phyloP scores from a whole-genome alignment of 768 basidiomycete genomes.

The Dendrothele bispora region DNA sequence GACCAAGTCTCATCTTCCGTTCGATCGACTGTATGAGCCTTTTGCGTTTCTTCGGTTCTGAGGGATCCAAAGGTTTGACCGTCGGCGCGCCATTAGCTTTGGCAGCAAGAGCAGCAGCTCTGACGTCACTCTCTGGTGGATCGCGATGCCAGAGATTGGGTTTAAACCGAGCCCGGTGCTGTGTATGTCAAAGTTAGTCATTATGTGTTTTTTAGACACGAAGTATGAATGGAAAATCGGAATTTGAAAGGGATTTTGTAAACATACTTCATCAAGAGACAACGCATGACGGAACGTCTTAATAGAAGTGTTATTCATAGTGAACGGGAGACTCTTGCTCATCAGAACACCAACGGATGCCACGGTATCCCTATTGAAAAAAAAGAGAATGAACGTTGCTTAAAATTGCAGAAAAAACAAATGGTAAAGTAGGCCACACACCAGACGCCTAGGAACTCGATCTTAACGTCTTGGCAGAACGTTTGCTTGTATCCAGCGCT shows the following conservation, averaged over 20 bases:
- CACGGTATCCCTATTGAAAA: slow-evolving; percentile 82
- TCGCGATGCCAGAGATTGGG: slow-evolving; percentile 63
- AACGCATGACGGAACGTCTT: slow-evolving; percentile 77
- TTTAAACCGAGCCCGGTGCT: slow-evolving; percentile 68
- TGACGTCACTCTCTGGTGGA: too few relatives aligned
- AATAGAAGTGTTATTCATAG: slow-evolving; percentile 59
- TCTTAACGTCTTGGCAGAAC: slow-evolving; percentile 62
- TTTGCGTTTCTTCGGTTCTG: too few relatives aligned
- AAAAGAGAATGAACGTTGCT: slow-evolving; percentile 5
- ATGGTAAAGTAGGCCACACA: slow-evolving; percentile 27
- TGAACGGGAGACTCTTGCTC: slow-evolving; percentile 65
- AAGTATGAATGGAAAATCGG: background rate
- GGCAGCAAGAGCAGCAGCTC: too few relatives aligned
- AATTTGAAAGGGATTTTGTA: background rate
- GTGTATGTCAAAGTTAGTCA: too few relatives aligned
- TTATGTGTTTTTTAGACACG: background rate
- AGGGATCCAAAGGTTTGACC: too few relatives aligned
- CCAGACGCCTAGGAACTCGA: slow-evolving; percentile 86
- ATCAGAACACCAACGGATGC: slow-evolving; percentile 70
- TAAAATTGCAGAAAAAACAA: background rate
- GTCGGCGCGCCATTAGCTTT: too few relatives aligned
- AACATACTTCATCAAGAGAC: slow-evolving; percentile 69
- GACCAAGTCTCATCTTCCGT: too few relatives aligned
- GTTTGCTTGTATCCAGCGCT: slow-evolving; percentile 71
- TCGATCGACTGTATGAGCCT: too few relatives aligned